Evolutionary conservation across 129 eudicot genomes (phyloP), one percentile per base, ranked within the genome.

Genomic region (Oenanthe sinensis): DNA sequence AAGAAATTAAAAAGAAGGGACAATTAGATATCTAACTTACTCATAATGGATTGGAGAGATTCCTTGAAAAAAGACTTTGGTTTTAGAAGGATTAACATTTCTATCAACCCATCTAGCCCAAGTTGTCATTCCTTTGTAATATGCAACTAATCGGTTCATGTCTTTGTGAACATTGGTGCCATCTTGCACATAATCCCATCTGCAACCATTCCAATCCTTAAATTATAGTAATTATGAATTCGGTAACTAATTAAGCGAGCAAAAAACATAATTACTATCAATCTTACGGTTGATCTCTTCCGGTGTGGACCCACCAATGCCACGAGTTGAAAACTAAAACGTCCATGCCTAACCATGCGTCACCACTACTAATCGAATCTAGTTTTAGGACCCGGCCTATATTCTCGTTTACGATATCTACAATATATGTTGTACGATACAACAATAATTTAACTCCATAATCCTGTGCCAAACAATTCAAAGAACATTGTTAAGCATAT

Each of bases 251-350:
- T 1, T 60, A n/a, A 60, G 68, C 68, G n/a, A 60, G 62, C 11
- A 20, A 60, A n/a, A 58, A 22, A 60, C 33, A 60, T 28, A 60
- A 60, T 28, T 55, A 33, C 36, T 33, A 24, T 3, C 36, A 22
- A 36, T 75, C 85, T 49, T 83, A 90, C 92, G 88, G 87, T 84
- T 81, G 95, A 20, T 82, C 36, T 2, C 78, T 78, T 48, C 91
- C 93, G 6, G 71, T 80, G 75, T 89, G 93, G 12, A 55, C 55
- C 97, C 97, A 92, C 97, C 97, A 92, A 58, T 90, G 96, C 93
- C 93, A 92, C n/a, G 97, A 80, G 89, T 92, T 92, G 82, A 92
- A 92, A 42, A 92, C 82, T 8, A 92, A 83, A 77, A 86, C 71
- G 75, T 92, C 93, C 47, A 77, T 79, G 10, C 78, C 89, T 80